Evolutionary conservation across 306 rosid species (phyloP).

Genomic region (Glycine tomentella): DNA sequence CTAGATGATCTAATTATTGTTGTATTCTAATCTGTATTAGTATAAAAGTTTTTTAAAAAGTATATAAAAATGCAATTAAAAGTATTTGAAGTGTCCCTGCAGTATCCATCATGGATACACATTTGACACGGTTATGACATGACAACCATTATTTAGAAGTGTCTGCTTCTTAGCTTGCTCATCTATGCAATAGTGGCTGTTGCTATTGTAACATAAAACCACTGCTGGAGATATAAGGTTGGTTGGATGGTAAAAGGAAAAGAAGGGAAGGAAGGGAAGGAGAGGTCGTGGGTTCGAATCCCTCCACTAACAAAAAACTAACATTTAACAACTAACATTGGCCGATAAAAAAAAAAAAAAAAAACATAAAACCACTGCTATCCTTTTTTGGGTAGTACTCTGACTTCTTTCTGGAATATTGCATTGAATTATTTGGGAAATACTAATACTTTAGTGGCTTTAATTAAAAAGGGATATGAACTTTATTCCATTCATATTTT

Average conservation of each 20-base stretch:
- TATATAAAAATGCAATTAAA: not conserved
- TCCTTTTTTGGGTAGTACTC: not conserved
- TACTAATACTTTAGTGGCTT: conserved; percentile 30
- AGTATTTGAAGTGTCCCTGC: not conserved
- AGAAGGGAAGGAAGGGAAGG: no score
- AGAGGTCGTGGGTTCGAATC: no score
- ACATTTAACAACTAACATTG: no score
- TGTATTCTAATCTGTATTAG: not conserved
- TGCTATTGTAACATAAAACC: not conserved
- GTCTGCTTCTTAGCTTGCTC: not conserved
- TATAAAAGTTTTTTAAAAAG: not conserved
- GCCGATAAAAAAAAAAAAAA: no score
- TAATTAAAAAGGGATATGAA: conserved; percentile 6
- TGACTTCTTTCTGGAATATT: not conserved
- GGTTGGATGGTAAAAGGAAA: no score
- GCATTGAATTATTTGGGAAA: conserved; percentile 35
- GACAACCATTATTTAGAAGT: not conserved
- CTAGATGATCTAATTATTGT: not conserved
- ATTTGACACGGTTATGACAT: not conserved
- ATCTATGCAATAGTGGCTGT: not conserved
- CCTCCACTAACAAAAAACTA: no score
- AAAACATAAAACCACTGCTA: not conserved
- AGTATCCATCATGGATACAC: not conserved
- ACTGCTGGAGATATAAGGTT: no score
- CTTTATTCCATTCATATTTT: conserved; percentile 21